Evolutionary conservation across 2,329 filamentous ascomycete species (phyloP), one percentile per base, ranked within the genome.

Genomic region (Pseudophaeomoniella oleicola): DNA sequence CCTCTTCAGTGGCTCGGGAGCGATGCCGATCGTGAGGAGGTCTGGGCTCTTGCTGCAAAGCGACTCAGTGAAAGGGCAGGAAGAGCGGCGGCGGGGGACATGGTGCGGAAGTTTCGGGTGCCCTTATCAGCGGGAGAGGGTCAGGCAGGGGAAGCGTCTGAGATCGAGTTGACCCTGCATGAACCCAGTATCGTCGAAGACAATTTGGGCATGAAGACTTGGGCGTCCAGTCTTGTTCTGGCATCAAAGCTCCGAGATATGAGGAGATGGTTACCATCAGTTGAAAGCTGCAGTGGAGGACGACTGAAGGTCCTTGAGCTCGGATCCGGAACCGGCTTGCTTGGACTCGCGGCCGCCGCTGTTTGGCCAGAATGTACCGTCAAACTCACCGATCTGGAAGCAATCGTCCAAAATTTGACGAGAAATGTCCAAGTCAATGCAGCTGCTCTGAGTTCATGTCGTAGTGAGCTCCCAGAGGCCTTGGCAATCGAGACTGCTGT

Each of bases 121-220:
- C 68, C 71, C 15, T 52, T 52, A 17, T 50, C 59, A 9, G 54
- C 56, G 10, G 53, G 51, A 19, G 51, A 52, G 18, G 42, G 41
- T n/a, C 45, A 47, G 4, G 48, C 50, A 3, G 34, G 39, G 12
- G 49, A 42, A 33, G 40, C 47, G 3, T 49, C 54, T 16, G 55
- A 62, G 2, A 68, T 86, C 46, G 69, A 78, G 32, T 63, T 98
- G 35, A 68, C 71, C 22, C 75, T 98, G 29, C 72, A 84, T 39
- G 90, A 98, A 54, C 90, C 90, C 2, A 78, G 86, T 1, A 65
- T 96, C 38, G 93, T 84, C 0, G 81, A 81, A 4, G 88, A 94
- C 56, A 81, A 83, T 40, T 66, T 96, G 13, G 90, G 90, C 1
- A 69, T 92, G 55, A 96, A 98, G 58, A 98, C 90, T 0, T 96